These are phyloP conservation scores for Primulina tabacum DNA, from an alignment of 257 asterid genomes.

Conservation along the genomic window DNA sequence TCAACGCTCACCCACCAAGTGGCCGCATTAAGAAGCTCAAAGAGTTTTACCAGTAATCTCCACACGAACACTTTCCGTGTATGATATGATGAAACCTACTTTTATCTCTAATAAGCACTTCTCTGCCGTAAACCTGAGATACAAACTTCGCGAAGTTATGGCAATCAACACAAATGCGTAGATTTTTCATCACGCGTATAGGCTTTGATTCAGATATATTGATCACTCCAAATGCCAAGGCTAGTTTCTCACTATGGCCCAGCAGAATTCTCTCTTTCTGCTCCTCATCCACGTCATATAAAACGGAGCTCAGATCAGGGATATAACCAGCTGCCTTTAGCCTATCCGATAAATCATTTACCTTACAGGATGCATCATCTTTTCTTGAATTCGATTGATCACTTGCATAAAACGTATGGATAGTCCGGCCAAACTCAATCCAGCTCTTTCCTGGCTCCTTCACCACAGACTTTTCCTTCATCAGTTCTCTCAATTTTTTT, in stretches of 20 bases:
- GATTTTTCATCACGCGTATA: constrained; percentile 52
- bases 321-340: constrained; percentile 39
- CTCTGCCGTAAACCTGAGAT: constrained; percentile 40
- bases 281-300: constrained; percentile 49
- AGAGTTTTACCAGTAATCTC: constrained; percentile 41
- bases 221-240: constrained; percentile 53
- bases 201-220: constrained; percentile 34
- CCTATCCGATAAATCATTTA: constrained; percentile 35
- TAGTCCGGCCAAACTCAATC: constrained; percentile 46
- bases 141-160: constrained; percentile 54
- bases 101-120: constrained; percentile 43
- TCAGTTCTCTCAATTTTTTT: constrained; percentile 54
- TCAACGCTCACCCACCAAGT: not conserved
- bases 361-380: constrained; percentile 33
- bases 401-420: constrained; percentile 44
- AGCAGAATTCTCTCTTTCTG: constrained; percentile 42
- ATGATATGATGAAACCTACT: constrained; percentile 53
- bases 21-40: not conserved
- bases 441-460: constrained; percentile 88
- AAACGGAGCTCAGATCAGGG: constrained; percentile 41
- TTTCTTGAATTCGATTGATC: constrained; percentile 37
- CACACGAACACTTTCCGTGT: constrained; percentile 42
- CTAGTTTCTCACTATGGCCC: constrained; percentile 57
- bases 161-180: constrained; percentile 54
- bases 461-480: constrained; percentile 43